Evolutionary conservation across 2,329 filamentous ascomycete genomes (phyloP), one percentile per base, ranked within the genome.

Genomic region (Xylariaceae sp.): DNA sequence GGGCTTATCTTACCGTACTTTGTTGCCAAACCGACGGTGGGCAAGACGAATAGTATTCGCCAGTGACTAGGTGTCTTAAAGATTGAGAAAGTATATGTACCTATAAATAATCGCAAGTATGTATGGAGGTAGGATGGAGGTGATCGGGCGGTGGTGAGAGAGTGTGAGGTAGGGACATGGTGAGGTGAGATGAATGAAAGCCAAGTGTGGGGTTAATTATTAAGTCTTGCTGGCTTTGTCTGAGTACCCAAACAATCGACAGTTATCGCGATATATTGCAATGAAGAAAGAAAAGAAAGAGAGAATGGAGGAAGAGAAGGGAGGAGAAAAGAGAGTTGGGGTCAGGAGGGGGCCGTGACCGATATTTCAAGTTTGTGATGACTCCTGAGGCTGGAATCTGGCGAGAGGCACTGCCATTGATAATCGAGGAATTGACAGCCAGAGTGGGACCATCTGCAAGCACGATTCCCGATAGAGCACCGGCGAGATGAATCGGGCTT

Each of bases 281-380:
- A 55, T 52, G 37, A 39, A 53, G 47, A 54, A 45, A 50, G 47
- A 51, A 52, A 59, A 51, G 53, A 46, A 55, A 53, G 55, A 53
- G 55, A 61, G 58, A 61, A 35, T 50, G 55, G 57, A 61, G 58
- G 52, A 64, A 60, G 57, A 55, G n/a, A 39, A 19, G 19, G 19
- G 61, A 35, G 51, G 55, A 58, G 62, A 58, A 53, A 64, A 60
- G 57, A 55, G n/a, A 41, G 19, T 50, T 58, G 43, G 43, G 53
- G 54, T 35, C 55, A 60, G 67, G 63, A 65, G 65, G 66, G 67
- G 69, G 67, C 68, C 66, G 69, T 55, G 42, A 59, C 52, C 59
- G 66, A 66, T 70, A 69, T 70, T 68, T 70, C 65, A 69, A 56
- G 59, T 59, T 54, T 48, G 7, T 12, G 7, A 39, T 56, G 57